Evolutionary conservation across 1,284 basidiomycete species (phyloP), one percentile per base, ranked within the genome.

Genomic region (Ceratobasidium sp.): DNA sequence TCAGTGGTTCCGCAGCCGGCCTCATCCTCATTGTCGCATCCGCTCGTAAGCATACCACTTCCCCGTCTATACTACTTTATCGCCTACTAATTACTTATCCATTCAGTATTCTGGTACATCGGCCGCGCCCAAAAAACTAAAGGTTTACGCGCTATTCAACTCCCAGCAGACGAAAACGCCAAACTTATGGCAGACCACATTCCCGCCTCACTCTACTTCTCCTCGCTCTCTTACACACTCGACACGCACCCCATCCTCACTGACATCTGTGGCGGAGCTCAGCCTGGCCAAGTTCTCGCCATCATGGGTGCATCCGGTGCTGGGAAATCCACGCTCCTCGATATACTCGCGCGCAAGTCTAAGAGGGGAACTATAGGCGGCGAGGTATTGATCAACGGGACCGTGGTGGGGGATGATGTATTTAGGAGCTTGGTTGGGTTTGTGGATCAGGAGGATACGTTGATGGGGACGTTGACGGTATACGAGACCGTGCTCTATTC

Each of bases 241-340:
- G 88, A 87, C 7, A 86, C 85, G 53, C 89, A 91, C 73, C 85
- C 87, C 2, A 91, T 99, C 63, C 87, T 99, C 17, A 91, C 92
- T 75, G 86, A 87, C 63, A 92, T 99, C 73, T 91, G 91, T 0
- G 97, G 97, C 1, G 87, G 88, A 4, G 93, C 94, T 48, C 90
- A 91, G 77, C 92, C 96, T 0, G 97, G 96, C 3, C 93, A 96
- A 82, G 86, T 98, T 51, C 89, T 97, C 84, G 97, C 96, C 0
- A 94, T 98, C 80, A 96, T 98, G 93, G 96, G 97, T 74, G 95
- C 96, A 0, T 97, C 95, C 0, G 97, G 97, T 22, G 96, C 97
- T 0, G 97, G 97, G 66, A 99, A 99, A 83, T 97, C 96, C 0
- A 98, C 97, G 0, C 89, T 99, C 80, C 90, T 99, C 60, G 97